Percentiles rank a stretch among this genome's conserved stretches.
Conservation (phyloP, 805 yeast genomes). For the Scheffersomyces stipitis region DNA sequence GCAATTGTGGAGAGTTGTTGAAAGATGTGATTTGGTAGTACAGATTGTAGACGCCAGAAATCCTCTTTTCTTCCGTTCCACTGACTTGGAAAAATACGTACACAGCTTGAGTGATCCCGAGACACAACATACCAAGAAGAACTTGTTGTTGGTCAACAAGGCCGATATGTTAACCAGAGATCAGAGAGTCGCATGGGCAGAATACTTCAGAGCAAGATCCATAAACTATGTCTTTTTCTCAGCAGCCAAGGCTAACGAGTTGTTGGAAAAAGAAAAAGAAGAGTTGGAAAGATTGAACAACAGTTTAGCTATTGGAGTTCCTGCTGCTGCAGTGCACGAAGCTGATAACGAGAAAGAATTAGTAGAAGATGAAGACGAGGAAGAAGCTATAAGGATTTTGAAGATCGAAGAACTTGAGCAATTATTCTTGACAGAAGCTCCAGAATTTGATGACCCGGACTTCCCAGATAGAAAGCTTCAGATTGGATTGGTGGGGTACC, state of each 20-base stretch:
- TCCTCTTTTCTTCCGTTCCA: slow-evolving; percentile 85
- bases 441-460: slow-evolving; percentile 60
- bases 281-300: slow-evolving; percentile 33
- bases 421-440: slow-evolving; percentile 74
- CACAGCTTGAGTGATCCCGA: slow-evolving; percentile 62
- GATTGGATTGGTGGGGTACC: slow-evolving; percentile 97
- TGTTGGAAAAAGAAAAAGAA: slow-evolving; percentile 61
- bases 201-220: slow-evolving; percentile 64
- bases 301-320: neutral
- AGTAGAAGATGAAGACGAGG: slow-evolving; percentile 24
- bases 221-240: slow-evolving; percentile 90
- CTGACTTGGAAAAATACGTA: slow-evolving; percentile 83
- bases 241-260: slow-evolving; percentile 80
- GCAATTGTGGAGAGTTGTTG: slow-evolving; percentile 97
- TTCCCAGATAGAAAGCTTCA: slow-evolving; percentile 64
- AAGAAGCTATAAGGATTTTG: slow-evolving; percentile 57
- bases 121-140: slow-evolving; percentile 54
- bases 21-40: slow-evolving; percentile 88
- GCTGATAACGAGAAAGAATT: slow-evolving; percentile 20
- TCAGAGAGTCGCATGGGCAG: slow-evolving; percentile 87
- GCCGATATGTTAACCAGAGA: slow-evolving; percentile 79
- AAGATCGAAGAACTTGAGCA: slow-evolving; percentile 83
- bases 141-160: slow-evolving; percentile 84
- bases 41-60: slow-evolving; percentile 98
- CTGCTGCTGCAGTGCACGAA: slow-evolving; percentile 23